Evolutionary conservation across 805 yeast genomes (phyloP).

Genomic region (Hanseniaspora lindneri): DNA sequence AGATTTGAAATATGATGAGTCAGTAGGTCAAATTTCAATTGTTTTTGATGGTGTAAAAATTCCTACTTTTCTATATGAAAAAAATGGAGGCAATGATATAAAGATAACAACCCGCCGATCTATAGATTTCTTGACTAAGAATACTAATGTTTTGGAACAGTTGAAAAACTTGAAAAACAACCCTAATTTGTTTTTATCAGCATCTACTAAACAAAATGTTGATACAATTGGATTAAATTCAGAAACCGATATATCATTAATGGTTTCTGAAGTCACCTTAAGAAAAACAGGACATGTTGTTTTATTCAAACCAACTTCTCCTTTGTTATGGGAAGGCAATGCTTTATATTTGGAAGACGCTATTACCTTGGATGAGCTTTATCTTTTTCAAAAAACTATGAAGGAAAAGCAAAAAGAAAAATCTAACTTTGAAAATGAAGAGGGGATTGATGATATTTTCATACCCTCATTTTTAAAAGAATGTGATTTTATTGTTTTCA

Average conservation of each 20-base stretch:
- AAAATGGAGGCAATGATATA: slow-evolving; percentile 20
- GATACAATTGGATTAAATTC: not conserved
- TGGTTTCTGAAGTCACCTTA: slow-evolving; percentile 21
- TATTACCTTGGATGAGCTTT: slow-evolving; percentile 23
- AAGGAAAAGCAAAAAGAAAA: slow-evolving; percentile 4
- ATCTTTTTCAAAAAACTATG: not conserved
- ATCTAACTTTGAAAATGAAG: not conserved
- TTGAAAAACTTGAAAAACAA: slow-evolving; percentile 16
- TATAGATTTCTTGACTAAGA: slow-evolving; percentile 16
- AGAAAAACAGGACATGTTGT: slow-evolving; percentile 48
- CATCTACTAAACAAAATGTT: not conserved
- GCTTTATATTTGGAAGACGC: slow-evolving; percentile 44
- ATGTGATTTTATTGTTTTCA: slow-evolving; percentile 55
- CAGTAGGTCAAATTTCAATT: slow-evolving; percentile 1
- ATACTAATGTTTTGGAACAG: slow-evolving; percentile 12
- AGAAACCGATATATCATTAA: not conserved
- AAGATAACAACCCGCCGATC: slow-evolving; percentile 16
- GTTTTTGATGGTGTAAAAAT: not conserved
- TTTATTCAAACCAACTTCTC: slow-evolving; percentile 67
- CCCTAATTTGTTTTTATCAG: slow-evolving; percentile 19
- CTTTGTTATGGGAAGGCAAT: slow-evolving; percentile 83
- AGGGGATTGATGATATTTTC: slow-evolving; percentile 21
- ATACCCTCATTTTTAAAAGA: not conserved
- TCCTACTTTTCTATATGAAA: not conserved
- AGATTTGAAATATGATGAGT: slow-evolving; percentile 17